Evolutionary conservation across 257 asterid species (phyloP).

Genomic region (Vinca minor): DNA sequence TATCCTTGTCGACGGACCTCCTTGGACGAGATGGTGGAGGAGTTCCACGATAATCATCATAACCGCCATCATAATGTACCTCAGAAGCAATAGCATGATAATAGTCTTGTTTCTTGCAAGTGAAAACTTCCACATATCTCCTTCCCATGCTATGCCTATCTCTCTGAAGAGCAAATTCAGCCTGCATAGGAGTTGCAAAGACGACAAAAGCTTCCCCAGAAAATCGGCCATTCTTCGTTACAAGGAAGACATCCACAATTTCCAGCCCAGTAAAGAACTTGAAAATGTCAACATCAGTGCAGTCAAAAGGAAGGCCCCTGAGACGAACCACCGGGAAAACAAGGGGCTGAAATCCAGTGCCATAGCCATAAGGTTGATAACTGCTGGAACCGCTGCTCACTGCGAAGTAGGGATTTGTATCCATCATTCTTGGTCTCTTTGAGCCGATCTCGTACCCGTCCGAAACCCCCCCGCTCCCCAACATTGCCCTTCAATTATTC

Average conservation of each 20-base stretch:
- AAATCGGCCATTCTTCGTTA: slow-evolving; percentile 69
- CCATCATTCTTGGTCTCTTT: slow-evolving; percentile 99
- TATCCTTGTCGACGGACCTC: slow-evolving; percentile 71
- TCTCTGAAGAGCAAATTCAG: slow-evolving; percentile 77
- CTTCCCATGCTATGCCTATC: slow-evolving; percentile 80
- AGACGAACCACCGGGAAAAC: slow-evolving; percentile 80
- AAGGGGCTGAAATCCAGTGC: slow-evolving; percentile 40
- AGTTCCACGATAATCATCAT: slow-evolving; percentile 43
- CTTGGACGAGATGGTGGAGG: slow-evolving; percentile 59
- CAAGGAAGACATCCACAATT: slow-evolving; percentile 77
- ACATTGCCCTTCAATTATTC: slow-evolving; percentile 93
- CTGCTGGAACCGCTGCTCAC: slow-evolving; percentile 69
- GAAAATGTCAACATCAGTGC: slow-evolving; percentile 63
- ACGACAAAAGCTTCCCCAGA: slow-evolving; percentile 89
- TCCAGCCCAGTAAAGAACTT: slow-evolving; percentile 85
- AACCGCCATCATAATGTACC: slow-evolving; percentile 44
- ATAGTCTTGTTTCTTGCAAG: slow-evolving; percentile 87
- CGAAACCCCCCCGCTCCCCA: slow-evolving; percentile 99
- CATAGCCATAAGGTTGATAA: slow-evolving; percentile 32
- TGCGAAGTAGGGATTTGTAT: slow-evolving; percentile 98
- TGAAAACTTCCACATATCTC: slow-evolving; percentile 93
- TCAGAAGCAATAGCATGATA: slow-evolving; percentile 84
- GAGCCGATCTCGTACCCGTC: slow-evolving; percentile 99
- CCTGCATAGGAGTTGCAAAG: slow-evolving; percentile 73
- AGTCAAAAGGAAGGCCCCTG: slow-evolving; percentile 89